Percentiles rank a stretch among this genome's conserved stretches.
Evolutionary conservation across 495 filamentous ascomycete genomes (phyloP).

Genomic region (Penicillium egyptiacum): DNA sequence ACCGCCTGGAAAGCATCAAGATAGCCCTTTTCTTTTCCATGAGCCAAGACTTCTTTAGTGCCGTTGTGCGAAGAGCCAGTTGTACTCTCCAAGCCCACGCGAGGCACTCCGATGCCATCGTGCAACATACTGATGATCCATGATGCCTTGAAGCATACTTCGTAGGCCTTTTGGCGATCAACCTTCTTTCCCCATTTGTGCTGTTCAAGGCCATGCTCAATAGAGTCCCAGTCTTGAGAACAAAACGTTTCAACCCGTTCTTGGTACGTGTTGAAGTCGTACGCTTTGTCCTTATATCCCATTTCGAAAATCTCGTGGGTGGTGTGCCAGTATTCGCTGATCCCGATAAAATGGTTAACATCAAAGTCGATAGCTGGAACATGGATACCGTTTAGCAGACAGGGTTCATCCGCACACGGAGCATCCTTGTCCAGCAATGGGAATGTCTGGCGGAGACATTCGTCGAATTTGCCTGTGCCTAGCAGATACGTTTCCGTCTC

Average conservation of each 20-base stretch:
- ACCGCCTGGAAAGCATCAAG: slow-evolving; percentile 89
- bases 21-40: slow-evolving; percentile 76
- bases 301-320: slow-evolving; percentile 92
- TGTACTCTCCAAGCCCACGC: slow-evolving; percentile 74
- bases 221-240: slow-evolving; percentile 73
- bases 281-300: slow-evolving; percentile 75
- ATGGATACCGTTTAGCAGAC: slow-evolving; percentile 83
- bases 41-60: slow-evolving; percentile 69
- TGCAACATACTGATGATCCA: slow-evolving; percentile 98
- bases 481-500: slow-evolving; percentile 54
- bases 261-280: slow-evolving; percentile 92
- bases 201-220: slow-evolving; percentile 60
- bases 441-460: slow-evolving; percentile 78
- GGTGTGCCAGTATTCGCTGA: slow-evolving; percentile 99
- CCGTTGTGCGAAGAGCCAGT: slow-evolving; percentile 58
- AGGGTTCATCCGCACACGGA: slow-evolving; percentile 79
- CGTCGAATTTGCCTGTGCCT: slow-evolving; percentile 82
- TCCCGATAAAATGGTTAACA: slow-evolving; percentile 96
- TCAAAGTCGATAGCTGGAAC: slow-evolving; percentile 96
- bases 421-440: slow-evolving; percentile 89
- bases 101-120: slow-evolving; percentile 90
- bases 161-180: slow-evolving; percentile 67
- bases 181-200: slow-evolving; percentile 78
- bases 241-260: slow-evolving; percentile 82
- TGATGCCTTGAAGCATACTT: slow-evolving; percentile 95